Evolutionary conservation across 2,329 filamentous ascomycete genomes (phyloP), one percentile per base, ranked within the genome.

Genomic region (Torrubiella hemipterigena): DNA sequence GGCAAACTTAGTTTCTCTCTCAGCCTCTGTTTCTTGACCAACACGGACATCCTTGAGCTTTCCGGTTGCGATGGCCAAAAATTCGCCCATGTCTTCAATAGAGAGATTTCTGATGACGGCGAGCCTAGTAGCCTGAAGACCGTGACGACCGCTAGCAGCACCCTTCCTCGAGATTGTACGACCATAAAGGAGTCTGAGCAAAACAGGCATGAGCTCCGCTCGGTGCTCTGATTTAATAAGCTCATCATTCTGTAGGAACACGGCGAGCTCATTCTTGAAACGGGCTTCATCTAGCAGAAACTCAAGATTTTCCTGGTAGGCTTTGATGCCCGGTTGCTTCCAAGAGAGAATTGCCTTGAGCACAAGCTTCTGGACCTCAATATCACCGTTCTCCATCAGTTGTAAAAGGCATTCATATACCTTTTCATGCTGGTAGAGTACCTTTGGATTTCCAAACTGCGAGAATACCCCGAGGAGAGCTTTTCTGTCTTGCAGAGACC

Each of bases 211-310:
- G 21, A 95, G 56, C 27, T 75, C 71, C 4, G 61, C 47, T 7
- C 81, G 74, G 48, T 98, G 85, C 30, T 80, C 73, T 6, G 76
- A 61, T 42, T 78, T 76, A 41, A 95, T 80, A 33, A 77, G 58
- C 35, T 76, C 76, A 13, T 82, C 77, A 12, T 80, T 72, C 47
- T 85, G 80, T 32, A 98, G 69, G 41, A 98, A 81, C 5, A 91
- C 75, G 1, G 85, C 80, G n/a, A 98, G 68, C 50, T 96, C 89
- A 47, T 96, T 91, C 48, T 86, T 84, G 58, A 96, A 94, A 29
- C 83, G 73, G 16, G 82, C 77, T 39, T 96, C 91, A 42, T 98
- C 91, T 7, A 96, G 69, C 3, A 98, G 65, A 44, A 85, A 87
- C 38, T 85, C 69, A 16, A 98, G 58, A 43, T 87, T 84, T 43